Evolutionary conservation across 2,329 filamentous ascomycete genomes (phyloP).

Genomic region (Proliferodiscus dingleyae): DNA sequence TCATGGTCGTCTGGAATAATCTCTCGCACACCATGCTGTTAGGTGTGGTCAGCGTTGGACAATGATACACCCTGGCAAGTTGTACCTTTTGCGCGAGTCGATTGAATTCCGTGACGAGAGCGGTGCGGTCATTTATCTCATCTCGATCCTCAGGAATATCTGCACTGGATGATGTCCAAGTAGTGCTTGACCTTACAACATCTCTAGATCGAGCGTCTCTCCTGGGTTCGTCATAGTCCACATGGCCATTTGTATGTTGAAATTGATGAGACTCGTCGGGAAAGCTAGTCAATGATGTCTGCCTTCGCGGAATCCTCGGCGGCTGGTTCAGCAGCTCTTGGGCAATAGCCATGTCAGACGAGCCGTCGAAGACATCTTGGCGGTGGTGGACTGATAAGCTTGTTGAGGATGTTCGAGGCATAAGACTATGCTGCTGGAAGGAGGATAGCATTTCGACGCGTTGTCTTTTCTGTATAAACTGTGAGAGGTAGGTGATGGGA

Average conservation of each 20-base stretch:
- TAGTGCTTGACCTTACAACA: slow-evolving; percentile 38
- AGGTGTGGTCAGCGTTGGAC: slow-evolving; percentile 4
- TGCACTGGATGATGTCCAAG: slow-evolving; percentile 54
- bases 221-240: slow-evolving; percentile 1
- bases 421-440: slow-evolving; percentile 26
- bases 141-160: slow-evolving; percentile 45
- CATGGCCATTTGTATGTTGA: neutral
- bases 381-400: slow-evolving; percentile 20
- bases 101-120: slow-evolving; percentile 56
- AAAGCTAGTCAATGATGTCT: slow-evolving; percentile 13
- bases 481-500: neutral
- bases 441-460: slow-evolving; percentile 30
- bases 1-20: slow-evolving; percentile 25
- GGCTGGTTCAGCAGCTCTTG: slow-evolving; percentile 21
- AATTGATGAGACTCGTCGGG: slow-evolving; percentile 4
- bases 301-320: slow-evolving; percentile 17
- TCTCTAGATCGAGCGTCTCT: slow-evolving; percentile 10
- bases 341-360: slow-evolving; percentile 22
- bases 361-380: slow-evolving; percentile 5
- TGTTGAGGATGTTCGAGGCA: slow-evolving; percentile 24
- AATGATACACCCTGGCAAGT: neutral
- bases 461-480: neutral
- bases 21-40: slow-evolving; percentile 46
- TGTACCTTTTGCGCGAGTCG: slow-evolving; percentile 52
- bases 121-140: slow-evolving; percentile 42